Evolutionary conservation across 306 rosid species (phyloP).

Genomic region (Castanea mollissima): DNA sequence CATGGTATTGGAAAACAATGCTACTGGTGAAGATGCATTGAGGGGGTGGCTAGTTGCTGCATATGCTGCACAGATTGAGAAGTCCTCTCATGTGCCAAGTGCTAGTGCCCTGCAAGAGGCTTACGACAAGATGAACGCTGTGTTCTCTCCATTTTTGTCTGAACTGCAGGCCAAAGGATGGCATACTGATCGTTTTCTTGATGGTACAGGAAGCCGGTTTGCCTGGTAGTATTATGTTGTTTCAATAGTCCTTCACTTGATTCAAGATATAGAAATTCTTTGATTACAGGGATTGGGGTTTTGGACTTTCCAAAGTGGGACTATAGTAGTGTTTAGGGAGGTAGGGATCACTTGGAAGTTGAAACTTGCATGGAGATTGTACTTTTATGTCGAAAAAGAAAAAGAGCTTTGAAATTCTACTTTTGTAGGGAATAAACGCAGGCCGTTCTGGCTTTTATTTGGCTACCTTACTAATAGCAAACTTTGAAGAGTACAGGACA

Average conservation of each 20-base stretch:
- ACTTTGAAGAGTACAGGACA: no score
- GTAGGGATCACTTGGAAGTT: neutral
- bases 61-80: conserved; percentile 47
- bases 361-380: neutral
- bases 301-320: neutral
- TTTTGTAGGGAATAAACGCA: neutral
- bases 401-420: neutral
- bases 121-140: conserved; percentile 65
- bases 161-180: conserved; percentile 82
- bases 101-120: conserved; percentile 51
- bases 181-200: conserved; percentile 94
- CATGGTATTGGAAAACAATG: conserved; percentile 78
- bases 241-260: conserved; percentile 4
- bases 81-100: conserved; percentile 41
- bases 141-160: conserved; percentile 54
- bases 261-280: conserved; percentile 5
- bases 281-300: neutral
- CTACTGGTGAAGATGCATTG: conserved; percentile 87
- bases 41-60: conserved; percentile 98
- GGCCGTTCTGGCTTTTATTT: no score
- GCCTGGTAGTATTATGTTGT: conserved; percentile 29
- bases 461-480: no score
- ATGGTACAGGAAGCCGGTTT: conserved; percentile 80
- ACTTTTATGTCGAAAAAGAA: neutral
- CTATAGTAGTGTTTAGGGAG: neutral